Conservation (phyloP, 2,329 filamentous ascomycete species). For the Myriosclerotinia scirpicola region DNA sequence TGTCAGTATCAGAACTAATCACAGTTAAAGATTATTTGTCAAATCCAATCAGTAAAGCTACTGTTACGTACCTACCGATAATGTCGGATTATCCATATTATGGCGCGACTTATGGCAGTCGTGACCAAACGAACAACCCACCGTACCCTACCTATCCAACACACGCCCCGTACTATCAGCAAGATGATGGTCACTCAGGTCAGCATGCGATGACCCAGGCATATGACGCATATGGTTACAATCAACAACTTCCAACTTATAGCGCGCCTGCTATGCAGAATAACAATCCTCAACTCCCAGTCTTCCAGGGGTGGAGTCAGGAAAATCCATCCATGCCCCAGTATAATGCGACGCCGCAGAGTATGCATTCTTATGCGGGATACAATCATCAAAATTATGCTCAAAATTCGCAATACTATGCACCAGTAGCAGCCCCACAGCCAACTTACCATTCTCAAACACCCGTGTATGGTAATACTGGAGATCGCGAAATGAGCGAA, state of each 20-base stretch:
- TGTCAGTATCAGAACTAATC: constrained; percentile 17
- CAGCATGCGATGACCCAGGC: constrained; percentile 33
- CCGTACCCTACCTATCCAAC: constrained; percentile 33
- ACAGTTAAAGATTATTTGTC: constrained; percentile 1
- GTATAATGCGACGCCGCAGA: constrained; percentile 28
- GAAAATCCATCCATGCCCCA: constrained; percentile 33
- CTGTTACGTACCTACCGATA: constrained; percentile 23
- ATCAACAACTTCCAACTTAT: constrained; percentile 35
- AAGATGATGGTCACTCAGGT: constrained; percentile 29
- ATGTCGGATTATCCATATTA: constrained; percentile 53
- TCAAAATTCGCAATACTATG: constrained; percentile 27
- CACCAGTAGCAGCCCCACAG: constrained; percentile 17
- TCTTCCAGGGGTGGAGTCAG: constrained; percentile 40
- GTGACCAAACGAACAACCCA: constrained; percentile 32
- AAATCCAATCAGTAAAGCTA: constrained; percentile 8
- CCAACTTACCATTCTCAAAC: constrained; percentile 20
- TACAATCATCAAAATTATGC: constrained; percentile 31
- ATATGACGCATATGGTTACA: constrained; percentile 39
- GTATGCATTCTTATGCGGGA: constrained; percentile 31
- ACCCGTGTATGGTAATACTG: constrained; percentile 41
- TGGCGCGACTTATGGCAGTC: constrained; percentile 39
- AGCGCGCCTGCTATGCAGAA: constrained; percentile 34
- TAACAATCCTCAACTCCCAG: constrained; percentile 37
- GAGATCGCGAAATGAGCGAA: constrained; percentile 79
- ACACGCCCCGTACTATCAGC: constrained; percentile 35